Evolutionary conservation across 2,329 filamentous ascomycete genomes (phyloP), one percentile per base, ranked within the genome.

Genomic region (Lasiodiplodia citricola): DNA sequence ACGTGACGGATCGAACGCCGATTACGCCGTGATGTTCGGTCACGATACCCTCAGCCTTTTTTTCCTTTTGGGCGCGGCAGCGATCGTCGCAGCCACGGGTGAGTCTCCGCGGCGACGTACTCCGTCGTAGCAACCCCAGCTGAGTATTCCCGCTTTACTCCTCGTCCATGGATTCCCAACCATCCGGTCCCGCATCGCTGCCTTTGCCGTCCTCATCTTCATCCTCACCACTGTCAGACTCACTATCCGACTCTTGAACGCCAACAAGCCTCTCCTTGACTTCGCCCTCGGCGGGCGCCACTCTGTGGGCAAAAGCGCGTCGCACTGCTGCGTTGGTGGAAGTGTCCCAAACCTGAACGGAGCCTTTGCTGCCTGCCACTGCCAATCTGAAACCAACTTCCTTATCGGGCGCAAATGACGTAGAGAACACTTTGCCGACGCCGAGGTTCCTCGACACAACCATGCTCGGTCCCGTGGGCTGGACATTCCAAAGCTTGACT

Each of bases 401-500:
- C 41, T 90, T 81, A 78, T 99, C 96, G 0, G 96, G 95, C 4
- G 92, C 96, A 79, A 98, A 99, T 7, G 87, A 88, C 2, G 94
- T 92, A 13, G 93, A 93, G 81, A 99, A 99, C 47, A 99, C 92
- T 82, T 95, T 96, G 70, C 96, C 96, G 21, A 99, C 92, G 67
- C 96, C 96, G 56, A 98, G 84, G 79, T 98, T 95, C 73, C 96
- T 90, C 31, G 92, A 92, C 5, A 96, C 92, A 1, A 99, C 93
- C 88, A 99, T 92, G 70, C 90, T 92, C 1, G 96, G 96, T 2
- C 93, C 94, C 51, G 88, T 87, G 14, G 91, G 81, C 74, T 91
- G 87, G 68, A 97, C 89, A 81, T 97, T 97, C 96, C 96, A 99
- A 68, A 99, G 86, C 86, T 99, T 99, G 74, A 98, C 94, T 6